Evolutionary conservation across 2,329 filamentous ascomycete species (phyloP), one percentile per base, ranked within the genome.

Genomic region (Sarocladium kiliense): DNA sequence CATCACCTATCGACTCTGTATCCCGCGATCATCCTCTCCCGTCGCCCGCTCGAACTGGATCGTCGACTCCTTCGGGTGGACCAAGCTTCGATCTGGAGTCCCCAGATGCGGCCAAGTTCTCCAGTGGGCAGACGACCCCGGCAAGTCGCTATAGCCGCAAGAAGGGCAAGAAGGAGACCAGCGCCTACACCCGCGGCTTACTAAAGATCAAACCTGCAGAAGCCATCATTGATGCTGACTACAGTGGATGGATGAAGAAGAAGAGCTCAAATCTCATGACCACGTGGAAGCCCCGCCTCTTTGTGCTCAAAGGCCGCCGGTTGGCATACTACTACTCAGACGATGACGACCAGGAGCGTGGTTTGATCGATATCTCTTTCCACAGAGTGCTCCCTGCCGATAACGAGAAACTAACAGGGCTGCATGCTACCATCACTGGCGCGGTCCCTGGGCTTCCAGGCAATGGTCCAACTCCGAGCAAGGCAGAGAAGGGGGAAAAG

Each of bases 221-320:
- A 66, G 91, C 93, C 58, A 94, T 96, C 71, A 76, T 85, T 58
- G 85, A 84, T 58, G 93, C 91, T 55, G 93, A 99, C 66, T 97
- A 96, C 69, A 93, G 87, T 64, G 94, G 94, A 1, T 99, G 94
- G 94, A 99, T 99, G 94, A 97, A 94, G 78, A 99, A 99, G 80
- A 92, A 95, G 72, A 96, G 91, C 57, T 93, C 91, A 1, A 94
- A 93, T 65, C 77, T 97, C 32, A 96, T 99, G 87, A 91, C 91
- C 2, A 96, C 92, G 1, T 99, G 94, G 94, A 99, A 97, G 67
- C 89, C 92, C 12, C 86, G 94, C 12, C 79, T 97, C n/a, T 99
- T 99, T 66, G 87, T 99, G 7, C 82, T 99, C 56, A 92, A 91
- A 65, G 94, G 94, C 27, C 86, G 93, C 54, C 86, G 94, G 3